A percentile compares a stretch with the other conserved stretches of the same genome.
Conservation (phyloP, 2,329 filamentous ascomycete genomes). For the Gremmenia infestans region DNA sequence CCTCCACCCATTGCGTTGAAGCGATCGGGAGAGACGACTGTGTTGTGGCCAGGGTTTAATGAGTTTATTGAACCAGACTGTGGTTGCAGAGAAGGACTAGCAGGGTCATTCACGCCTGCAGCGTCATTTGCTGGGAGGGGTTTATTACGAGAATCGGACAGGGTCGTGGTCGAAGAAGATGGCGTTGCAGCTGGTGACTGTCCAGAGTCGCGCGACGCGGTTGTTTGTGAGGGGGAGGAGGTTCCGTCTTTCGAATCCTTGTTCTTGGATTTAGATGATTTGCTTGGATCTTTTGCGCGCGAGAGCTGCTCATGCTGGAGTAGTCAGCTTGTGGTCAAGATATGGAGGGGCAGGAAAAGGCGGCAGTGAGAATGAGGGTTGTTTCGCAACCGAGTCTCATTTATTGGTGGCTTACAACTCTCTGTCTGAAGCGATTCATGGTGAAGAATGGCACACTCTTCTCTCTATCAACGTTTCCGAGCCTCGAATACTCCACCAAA, state of each 20-base stretch:
- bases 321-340: conserved; percentile 38
- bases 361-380: neutral
- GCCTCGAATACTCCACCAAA: neutral
- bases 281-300: conserved; percentile 78
- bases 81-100: conserved; percentile 23
- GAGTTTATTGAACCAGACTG: conserved; percentile 30
- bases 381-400: neutral
- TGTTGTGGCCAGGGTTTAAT: conserved; percentile 24
- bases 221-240: conserved; percentile 62
- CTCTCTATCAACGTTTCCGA: neutral
- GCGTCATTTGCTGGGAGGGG: conserved; percentile 57
- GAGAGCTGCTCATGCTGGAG: conserved; percentile 76
- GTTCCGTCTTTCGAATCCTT: conserved; percentile 71
- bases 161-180: conserved; percentile 80
- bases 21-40: conserved; percentile 36
- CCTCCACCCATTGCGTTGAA: conserved; percentile 37
- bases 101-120: conserved; percentile 16
- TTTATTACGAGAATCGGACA: conserved; percentile 83
- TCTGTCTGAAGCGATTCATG: conserved; percentile 97
- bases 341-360: neutral
- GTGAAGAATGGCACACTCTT: conserved; percentile 34
- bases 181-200: conserved; percentile 69
- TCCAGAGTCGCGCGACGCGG: conserved; percentile 45
- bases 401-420: conserved; percentile 67
- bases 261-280: conserved; percentile 69